phyloP scores from a whole-genome alignment of 306 rosid genomes.

The Lathyrus aphaca region DNA sequence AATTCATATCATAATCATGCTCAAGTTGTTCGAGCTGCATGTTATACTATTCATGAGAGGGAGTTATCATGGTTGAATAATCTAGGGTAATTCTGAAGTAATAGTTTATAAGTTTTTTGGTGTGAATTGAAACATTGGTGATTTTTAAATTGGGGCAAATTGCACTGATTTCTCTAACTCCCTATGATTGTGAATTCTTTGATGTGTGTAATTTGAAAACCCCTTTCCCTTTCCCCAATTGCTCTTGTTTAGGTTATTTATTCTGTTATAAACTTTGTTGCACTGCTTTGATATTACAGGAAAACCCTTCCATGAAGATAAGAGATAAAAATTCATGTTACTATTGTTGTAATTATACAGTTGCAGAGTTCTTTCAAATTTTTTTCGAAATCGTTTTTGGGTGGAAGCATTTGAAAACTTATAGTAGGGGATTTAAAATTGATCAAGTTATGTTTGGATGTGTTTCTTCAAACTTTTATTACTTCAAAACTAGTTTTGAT shows the following conservation, averaged over 20 bases:
- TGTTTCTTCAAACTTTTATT: background rate
- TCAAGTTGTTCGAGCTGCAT: constrained; percentile 26
- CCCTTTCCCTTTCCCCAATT: background rate
- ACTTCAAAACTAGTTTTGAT: constrained; percentile 22
- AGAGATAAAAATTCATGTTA: constrained; percentile 9
- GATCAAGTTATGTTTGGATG: background rate
- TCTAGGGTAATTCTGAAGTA: background rate
- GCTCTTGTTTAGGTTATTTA: background rate
- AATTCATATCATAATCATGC: background rate
- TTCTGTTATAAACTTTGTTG: constrained; percentile 5
- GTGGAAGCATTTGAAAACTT: constrained; percentile 35
- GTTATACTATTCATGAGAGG: background rate
- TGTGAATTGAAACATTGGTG: constrained; percentile 8
- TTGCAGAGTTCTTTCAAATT: background rate
- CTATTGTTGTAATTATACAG: constrained; percentile 4
- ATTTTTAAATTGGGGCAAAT: background rate
- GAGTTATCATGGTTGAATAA: background rate
- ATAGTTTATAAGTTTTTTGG: background rate
- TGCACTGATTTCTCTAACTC: background rate
- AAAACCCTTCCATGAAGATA: background rate
- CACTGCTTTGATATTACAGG: constrained; percentile 8
- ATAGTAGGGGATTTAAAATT: background rate
- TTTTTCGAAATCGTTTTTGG: constrained; percentile 16
- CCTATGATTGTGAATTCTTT: constrained; percentile 21
- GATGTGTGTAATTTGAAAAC: constrained; percentile 21